Evolutionary conservation across 345 rosid species (phyloP).

Genomic region (Salix suchowensis): DNA sequence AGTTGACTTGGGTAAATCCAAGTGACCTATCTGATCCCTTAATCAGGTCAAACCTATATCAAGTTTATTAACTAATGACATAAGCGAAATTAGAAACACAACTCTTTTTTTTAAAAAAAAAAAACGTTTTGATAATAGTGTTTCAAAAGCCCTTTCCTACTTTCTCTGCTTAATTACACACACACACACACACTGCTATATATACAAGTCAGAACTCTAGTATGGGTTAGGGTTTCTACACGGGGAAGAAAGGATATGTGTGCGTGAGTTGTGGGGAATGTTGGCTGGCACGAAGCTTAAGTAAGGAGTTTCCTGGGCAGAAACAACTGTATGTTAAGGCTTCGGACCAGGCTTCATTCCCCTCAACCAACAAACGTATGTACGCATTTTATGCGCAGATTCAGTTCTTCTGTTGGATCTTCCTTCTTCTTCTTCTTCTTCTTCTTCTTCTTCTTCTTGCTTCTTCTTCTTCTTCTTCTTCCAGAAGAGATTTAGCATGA

Average conservation of each 20-base stretch:
- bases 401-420: not conserved
- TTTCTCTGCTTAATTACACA: not conserved
- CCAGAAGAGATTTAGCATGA: not conserved
- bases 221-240: not conserved
- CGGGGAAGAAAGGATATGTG: not conserved
- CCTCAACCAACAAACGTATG: constrained; percentile 18
- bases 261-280: not conserved
- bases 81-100: too few species aligned
- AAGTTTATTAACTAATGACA: too few species aligned
- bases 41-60: too few species aligned
- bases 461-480: not conserved
- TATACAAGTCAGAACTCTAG: not conserved
- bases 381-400: not conserved
- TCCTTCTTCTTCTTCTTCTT: not conserved
- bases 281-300: not conserved
- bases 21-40: too few species aligned
- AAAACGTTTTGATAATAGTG: not conserved
- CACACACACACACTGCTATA: not conserved
- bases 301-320: not conserved
- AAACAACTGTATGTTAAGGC: constrained; percentile 11
- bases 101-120: too few species aligned
- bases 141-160: not conserved
- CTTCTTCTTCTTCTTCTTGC: not conserved
- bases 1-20: too few species aligned
- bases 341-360: constrained; percentile 57